These are phyloP conservation scores for Pythium rishiriense DNA, from an alignment of 352 stramenopile genomes.

Conservation along the genomic window DNA sequence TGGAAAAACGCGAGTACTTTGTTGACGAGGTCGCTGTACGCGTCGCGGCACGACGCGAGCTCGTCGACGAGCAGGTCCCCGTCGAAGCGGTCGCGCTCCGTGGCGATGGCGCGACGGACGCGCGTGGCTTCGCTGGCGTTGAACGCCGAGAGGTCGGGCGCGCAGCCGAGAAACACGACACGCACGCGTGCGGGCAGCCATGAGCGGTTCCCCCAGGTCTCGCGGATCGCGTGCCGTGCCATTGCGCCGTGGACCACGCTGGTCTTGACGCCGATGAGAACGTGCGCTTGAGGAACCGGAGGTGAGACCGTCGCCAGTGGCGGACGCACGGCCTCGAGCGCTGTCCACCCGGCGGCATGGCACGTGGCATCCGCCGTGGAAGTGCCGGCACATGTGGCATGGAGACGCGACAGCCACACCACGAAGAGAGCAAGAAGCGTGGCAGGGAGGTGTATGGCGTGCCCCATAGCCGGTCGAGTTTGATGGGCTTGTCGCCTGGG, in stretches of 20 bases:
- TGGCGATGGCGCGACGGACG: background rate
- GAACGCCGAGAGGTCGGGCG: conserved; percentile 2
- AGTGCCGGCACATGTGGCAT: too few relatives aligned
- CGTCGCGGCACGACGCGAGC: conserved; percentile 45
- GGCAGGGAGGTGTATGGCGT: too few relatives aligned
- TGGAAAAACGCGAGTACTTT: conserved; percentile 60
- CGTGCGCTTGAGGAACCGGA: background rate
- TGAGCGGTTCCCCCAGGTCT: conserved; percentile 35
- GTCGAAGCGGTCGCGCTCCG: conserved; percentile 32
- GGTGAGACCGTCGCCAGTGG: background rate
- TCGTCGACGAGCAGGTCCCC: conserved; percentile 52
- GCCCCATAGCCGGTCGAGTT: too few relatives aligned
- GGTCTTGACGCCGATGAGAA: conserved; percentile 59
- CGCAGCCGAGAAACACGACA: conserved; percentile 46
- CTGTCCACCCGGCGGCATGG: background rate
- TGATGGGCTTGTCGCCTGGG: background rate
- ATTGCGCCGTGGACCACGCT: conserved; percentile 35
- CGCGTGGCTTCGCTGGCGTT: conserved; percentile 1
- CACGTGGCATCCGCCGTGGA: too few relatives aligned
- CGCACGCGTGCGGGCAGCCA: conserved; percentile 22
- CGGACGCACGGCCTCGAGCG: background rate
- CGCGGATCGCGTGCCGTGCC: conserved; percentile 21
- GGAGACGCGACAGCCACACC: too few relatives aligned
- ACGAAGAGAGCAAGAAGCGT: too few relatives aligned
- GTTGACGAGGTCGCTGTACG: conserved; percentile 46